A percentile compares a stretch with the other conserved stretches of the same genome.
Evolutionary conservation across 768 basidiomycete genomes (phyloP).

Genomic region (Suillus placidus): DNA sequence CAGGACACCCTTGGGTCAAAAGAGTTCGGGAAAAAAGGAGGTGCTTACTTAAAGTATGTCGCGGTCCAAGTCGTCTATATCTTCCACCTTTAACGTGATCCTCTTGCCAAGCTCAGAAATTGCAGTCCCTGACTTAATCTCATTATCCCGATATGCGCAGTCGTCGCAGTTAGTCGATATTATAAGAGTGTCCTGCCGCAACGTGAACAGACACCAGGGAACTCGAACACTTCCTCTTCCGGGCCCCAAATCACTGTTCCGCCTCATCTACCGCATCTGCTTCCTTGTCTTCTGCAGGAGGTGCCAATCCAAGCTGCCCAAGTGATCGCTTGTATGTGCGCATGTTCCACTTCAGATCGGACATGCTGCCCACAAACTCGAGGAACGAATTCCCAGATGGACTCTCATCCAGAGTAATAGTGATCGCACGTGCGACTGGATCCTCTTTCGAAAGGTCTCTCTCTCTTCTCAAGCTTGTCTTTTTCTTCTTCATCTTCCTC

Average conservation of each 20-base stretch:
- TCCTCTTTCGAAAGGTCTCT: slow-evolving; percentile 40
- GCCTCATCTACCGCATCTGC: slow-evolving; percentile 16
- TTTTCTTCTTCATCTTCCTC: slow-evolving; percentile 38
- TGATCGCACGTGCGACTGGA: slow-evolving; percentile 70
- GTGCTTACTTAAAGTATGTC: slow-evolving; percentile 86
- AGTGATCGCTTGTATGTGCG: slow-evolving; percentile 76
- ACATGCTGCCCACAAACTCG: slow-evolving; percentile 83
- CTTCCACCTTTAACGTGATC: slow-evolving; percentile 88
- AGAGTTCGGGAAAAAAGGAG: background rate
- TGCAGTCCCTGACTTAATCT: slow-evolving; percentile 92
- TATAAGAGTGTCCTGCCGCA: slow-evolving; percentile 92
- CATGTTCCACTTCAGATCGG: slow-evolving; percentile 93
- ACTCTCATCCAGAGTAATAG: slow-evolving; percentile 86
- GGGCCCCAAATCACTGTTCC: slow-evolving; percentile 36
- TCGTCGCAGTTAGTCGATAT: slow-evolving; percentile 98
- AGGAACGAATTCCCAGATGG: slow-evolving; percentile 95
- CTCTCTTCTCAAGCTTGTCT: slow-evolving; percentile 36
- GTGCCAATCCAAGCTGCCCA: slow-evolving; percentile 70
- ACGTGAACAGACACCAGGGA: slow-evolving; percentile 86
- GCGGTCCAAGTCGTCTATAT: slow-evolving; percentile 87
- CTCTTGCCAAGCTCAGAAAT: slow-evolving; percentile 88
- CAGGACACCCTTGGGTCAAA: background rate
- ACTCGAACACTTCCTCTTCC: slow-evolving; percentile 87
- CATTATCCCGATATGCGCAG: slow-evolving; percentile 97
- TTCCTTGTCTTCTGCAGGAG: slow-evolving; percentile 43